A percentile compares a stretch with the other conserved stretches of the same genome.
phyloP scores from a whole-genome alignment of 2,329 filamentous ascomycete species.

The Rutstroemia sp. region DNA sequence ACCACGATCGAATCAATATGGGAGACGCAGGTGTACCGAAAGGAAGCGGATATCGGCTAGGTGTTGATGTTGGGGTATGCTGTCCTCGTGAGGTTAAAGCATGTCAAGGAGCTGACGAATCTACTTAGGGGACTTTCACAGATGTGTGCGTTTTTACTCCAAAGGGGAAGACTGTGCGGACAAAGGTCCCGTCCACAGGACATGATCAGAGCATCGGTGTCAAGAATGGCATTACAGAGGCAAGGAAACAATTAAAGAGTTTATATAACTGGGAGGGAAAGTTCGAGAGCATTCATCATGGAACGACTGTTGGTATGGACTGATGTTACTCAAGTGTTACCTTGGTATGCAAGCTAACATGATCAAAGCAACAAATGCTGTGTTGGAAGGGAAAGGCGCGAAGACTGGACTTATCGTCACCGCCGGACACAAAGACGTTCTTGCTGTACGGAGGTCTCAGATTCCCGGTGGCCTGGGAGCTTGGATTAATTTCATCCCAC shows the following conservation, averaged over 20 bases:
- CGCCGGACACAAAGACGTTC: not conserved
- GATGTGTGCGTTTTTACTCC: constrained; percentile 4
- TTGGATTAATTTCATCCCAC: not conserved
- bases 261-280: not conserved
- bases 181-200: not conserved
- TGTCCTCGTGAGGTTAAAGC: not conserved
- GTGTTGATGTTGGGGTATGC: constrained; percentile 4
- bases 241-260: not conserved
- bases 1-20: not conserved
- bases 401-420: not conserved
- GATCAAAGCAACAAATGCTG: not conserved
- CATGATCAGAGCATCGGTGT: not conserved
- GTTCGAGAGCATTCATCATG: constrained; percentile 1
- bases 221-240: constrained; percentile 1
- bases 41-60: not conserved
- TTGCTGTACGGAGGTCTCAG: not conserved
- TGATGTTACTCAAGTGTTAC: too few relatives aligned
- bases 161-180: not conserved
- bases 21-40: not conserved
- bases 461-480: constrained; percentile 1
- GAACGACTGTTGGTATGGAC: constrained; percentile 1
- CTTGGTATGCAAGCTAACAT: not conserved
- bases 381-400: not conserved
- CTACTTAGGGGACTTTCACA: not conserved
- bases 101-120: not conserved